Percentiles rank a stretch among this genome's conserved stretches.
Conservation (phyloP, 2,329 filamentous ascomycete species). For the Botryotinia convoluta region DNA sequence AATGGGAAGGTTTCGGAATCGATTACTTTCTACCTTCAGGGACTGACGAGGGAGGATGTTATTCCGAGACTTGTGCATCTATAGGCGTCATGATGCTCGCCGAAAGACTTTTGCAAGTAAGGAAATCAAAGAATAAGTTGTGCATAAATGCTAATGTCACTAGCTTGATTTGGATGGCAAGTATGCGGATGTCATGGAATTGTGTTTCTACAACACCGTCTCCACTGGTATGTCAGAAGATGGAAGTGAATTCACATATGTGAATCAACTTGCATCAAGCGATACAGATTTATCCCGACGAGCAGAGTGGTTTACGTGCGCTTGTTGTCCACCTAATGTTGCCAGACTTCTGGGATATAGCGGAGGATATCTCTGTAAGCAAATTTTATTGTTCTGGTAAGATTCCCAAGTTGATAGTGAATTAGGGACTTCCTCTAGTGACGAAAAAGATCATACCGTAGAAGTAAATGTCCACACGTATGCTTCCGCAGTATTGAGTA, state of each 20-base stretch:
- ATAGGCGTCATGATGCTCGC: conserved; percentile 61
- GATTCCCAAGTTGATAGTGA: not conserved
- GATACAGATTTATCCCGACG: conserved; percentile 49
- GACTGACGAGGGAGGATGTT: conserved; percentile 60
- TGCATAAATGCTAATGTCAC: not conserved
- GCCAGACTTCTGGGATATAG: conserved; percentile 54
- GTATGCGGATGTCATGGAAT: conserved; percentile 59
- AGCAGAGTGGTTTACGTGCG: conserved; percentile 57
- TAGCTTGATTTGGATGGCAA: conserved; percentile 49
- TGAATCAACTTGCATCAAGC: conserved; percentile 58
- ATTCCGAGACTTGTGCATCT: conserved; percentile 59
- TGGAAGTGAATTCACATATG: conserved; percentile 58
- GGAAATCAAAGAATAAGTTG: conserved; percentile 1
- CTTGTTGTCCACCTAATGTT: conserved; percentile 61
- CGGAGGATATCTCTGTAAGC: conserved; percentile 54
- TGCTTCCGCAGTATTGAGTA: conserved; percentile 46
- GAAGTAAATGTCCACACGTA: conserved; percentile 57
- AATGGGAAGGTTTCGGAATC: conserved; percentile 60
- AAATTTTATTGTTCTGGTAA: conserved; percentile 34
- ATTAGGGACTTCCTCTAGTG: not conserved
- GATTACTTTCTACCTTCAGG: conserved; percentile 58
- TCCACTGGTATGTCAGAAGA: conserved; percentile 56
- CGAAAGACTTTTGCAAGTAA: conserved; percentile 51
- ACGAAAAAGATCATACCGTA: conserved; percentile 37
- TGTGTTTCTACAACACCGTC: conserved; percentile 59